Evolutionary conservation across 177 flowering plant species (phyloP).

Genomic region (Vitis hybrid): DNA sequence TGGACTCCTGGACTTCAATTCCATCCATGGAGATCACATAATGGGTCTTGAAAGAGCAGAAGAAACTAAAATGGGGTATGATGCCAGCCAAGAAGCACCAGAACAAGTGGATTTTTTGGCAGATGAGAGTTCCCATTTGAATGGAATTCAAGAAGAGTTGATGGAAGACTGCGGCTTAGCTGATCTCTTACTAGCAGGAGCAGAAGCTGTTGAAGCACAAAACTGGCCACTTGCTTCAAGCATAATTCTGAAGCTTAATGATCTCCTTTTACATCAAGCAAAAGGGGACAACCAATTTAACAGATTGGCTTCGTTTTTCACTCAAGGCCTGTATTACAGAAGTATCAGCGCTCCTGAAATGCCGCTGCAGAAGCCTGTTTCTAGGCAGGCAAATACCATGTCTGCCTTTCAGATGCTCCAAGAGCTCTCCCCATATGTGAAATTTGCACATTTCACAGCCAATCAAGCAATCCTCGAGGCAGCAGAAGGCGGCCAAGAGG

Average conservation of each 20-base stretch:
- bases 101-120: constrained; percentile 1
- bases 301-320: constrained; percentile 33
- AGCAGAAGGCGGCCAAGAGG: constrained; percentile 11
- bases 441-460: constrained; percentile 51
- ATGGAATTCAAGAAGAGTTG: constrained; percentile 5
- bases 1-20: constrained; percentile 2
- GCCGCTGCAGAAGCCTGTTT: not conserved
- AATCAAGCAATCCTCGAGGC: constrained; percentile 55
- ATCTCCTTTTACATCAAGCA: constrained; percentile 12
- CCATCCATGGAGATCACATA: not conserved
- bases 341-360: constrained; percentile 11
- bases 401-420: constrained; percentile 37
- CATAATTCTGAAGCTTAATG: constrained; percentile 19
- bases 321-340: constrained; percentile 30
- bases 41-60: not conserved
- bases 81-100: not conserved
- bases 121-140: constrained; percentile 11
- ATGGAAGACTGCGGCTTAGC: constrained; percentile 23
- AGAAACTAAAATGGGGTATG: not conserved
- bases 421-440: constrained; percentile 43
- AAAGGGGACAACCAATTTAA: constrained; percentile 19
- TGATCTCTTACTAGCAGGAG: constrained; percentile 34
- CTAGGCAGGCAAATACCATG: constrained; percentile 1
- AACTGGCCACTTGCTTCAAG: constrained; percentile 23
- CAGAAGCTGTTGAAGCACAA: constrained; percentile 38